Conservation (phyloP, 495 filamentous ascomycete species). For the Penicillium mononematosum region DNA sequence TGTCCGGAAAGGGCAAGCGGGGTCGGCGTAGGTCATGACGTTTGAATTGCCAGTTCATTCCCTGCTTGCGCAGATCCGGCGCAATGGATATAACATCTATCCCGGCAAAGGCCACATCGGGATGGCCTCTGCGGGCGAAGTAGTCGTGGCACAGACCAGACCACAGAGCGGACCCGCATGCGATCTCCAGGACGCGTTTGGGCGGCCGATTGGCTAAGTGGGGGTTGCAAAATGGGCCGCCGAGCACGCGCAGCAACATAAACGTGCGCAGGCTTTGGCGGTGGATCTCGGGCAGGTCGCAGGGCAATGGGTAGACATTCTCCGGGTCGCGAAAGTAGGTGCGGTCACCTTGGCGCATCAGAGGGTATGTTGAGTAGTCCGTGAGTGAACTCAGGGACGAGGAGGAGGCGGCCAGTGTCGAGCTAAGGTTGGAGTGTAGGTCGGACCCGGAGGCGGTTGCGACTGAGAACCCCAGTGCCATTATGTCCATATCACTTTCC, state of each 20-base stretch:
- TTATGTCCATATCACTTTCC: conserved; percentile 34
- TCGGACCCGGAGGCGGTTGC: conserved; percentile 38
- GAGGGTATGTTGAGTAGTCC: conserved; percentile 56
- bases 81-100: conserved; percentile 79
- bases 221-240: conserved; percentile 73
- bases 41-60: conserved; percentile 84
- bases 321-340: conserved; percentile 77
- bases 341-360: conserved; percentile 71
- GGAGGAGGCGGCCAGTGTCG: conserved; percentile 40
- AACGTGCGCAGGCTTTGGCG: conserved; percentile 82
- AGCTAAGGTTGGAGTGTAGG: conserved; percentile 41
- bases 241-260: conserved; percentile 76
- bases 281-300: conserved; percentile 84
- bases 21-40: conserved; percentile 77
- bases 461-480: conserved; percentile 34
- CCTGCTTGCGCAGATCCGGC: conserved; percentile 67
- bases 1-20: conserved; percentile 77
- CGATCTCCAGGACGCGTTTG: conserved; percentile 76
- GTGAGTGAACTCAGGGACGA: conserved; percentile 40
- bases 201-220: conserved; percentile 64
- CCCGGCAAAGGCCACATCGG: conserved; percentile 71
- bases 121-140: conserved; percentile 61
- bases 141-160: conserved; percentile 79
- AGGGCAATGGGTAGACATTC: conserved; percentile 77
- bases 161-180: conserved; percentile 89